Base-by-base conservation (phyloP, 164 flowering plant genomes). In the Saururus chinensis region DNA sequence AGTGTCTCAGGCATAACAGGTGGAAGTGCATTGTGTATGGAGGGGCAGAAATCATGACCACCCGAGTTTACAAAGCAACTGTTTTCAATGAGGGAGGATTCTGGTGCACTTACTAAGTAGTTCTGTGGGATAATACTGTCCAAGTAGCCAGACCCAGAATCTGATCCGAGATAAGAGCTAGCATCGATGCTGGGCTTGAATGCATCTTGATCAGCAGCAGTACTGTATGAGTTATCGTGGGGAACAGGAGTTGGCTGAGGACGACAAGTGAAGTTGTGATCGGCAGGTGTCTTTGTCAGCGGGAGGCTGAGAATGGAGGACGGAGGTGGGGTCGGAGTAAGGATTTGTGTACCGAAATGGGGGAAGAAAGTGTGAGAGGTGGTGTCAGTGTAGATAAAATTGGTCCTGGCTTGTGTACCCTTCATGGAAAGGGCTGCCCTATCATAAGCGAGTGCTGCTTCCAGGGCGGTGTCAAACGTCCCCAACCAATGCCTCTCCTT, bases 401-500 rank as follows among this genome's bases (percentile, higher is more conserved):
- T 92, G 61, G 98, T 92, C 74, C 92, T 82, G 23, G 98, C 98
- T 77, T 92, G 88, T 9, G 83, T 73, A 59, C 98, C 98, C 64
- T 86, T 89, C 81, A 92, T 89, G 53, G 89, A 82, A n/a, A 92
- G 80, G 21, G 98, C 96, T 67, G 98, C 98, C 45, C 88, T 86
- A 62, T 89, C 98, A 80, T 92, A 92, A 72, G 96, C 98, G 49
- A 92, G 79, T 53, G 96, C 98, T 8, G 98, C 98, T 77, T 92
- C 96, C 61, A 88, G 96, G 4, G 96, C 98, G 65, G 96, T 88
- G 73, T 92, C 96, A 71, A 92, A 92, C 0, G 98, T 92, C 7
- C 98, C 98, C 40, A 92, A 86, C 98, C 96, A 92, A 59, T 89
- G 96, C 62, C 98, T 82, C 64, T 88, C 96, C 57, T 92, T 92